phyloP scores from a whole-genome alignment of 345 rosid genomes.

The Gynandropsis gynandra region DNA sequence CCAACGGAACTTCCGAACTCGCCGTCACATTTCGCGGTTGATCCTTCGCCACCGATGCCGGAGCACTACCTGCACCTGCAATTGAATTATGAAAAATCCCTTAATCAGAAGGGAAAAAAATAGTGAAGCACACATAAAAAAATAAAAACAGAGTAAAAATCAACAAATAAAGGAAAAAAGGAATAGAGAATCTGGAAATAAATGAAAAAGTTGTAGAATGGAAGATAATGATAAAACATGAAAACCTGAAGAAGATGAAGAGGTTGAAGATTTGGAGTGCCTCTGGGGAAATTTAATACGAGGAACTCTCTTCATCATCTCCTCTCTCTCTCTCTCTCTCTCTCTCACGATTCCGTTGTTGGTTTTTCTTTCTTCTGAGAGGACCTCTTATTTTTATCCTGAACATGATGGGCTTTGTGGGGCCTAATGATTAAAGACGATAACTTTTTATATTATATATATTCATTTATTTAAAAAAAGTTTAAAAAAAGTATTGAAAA shows the following conservation, averaged over 20 bases:
- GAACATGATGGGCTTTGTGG: too few relatives aligned
- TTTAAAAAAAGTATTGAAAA: too few relatives aligned
- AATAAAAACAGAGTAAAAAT: not conserved
- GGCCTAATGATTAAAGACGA: too few relatives aligned
- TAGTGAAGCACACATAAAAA: too few relatives aligned
- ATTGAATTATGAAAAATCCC: not conserved
- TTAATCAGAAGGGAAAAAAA: not conserved
- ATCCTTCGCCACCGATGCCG: slow-evolving; percentile 21
- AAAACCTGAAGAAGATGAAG: slow-evolving; percentile 25
- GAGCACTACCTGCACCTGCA: slow-evolving; percentile 21
- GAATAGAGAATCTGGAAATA: not conserved
- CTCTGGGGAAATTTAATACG: slow-evolving; percentile 67
- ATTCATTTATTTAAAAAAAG: too few relatives aligned
- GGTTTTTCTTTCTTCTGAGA: too few relatives aligned
- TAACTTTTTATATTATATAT: too few relatives aligned
- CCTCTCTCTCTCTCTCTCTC: too few relatives aligned
- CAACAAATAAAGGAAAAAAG: slow-evolving; percentile 5
- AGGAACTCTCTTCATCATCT: slow-evolving; percentile 52
- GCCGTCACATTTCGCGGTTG: slow-evolving; percentile 22
- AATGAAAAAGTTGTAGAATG: not conserved
- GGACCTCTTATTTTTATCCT: too few relatives aligned
- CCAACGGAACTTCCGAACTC: slow-evolving; percentile 55
- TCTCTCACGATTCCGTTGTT: too few relatives aligned
- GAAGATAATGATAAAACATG: not conserved
- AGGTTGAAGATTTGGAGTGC: slow-evolving; percentile 29